A percentile compares a stretch with the other conserved stretches of the same genome.
Evolutionary conservation across 176 grass and related monocot genomes (phyloP).

Genomic region (Chrysopogon serrulatus): DNA sequence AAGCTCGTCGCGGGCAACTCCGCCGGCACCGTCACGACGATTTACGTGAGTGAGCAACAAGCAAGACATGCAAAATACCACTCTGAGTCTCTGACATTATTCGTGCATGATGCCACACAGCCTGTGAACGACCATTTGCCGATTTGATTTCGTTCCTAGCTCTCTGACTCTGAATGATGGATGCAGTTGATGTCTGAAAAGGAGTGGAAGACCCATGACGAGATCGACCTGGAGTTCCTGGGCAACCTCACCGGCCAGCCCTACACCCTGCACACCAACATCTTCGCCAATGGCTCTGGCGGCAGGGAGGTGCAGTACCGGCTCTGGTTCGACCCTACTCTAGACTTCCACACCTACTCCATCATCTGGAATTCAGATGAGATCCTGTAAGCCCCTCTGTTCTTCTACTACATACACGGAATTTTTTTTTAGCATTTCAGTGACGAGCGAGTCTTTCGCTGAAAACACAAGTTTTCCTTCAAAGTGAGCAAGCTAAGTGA

Average conservation of each 20-base stretch:
- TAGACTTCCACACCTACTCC: slow-evolving; percentile 70
- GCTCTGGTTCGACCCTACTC: slow-evolving; percentile 73
- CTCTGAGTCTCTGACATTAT: neutral
- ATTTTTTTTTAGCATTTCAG: neutral
- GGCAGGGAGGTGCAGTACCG: slow-evolving; percentile 61
- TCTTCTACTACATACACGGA: neutral
- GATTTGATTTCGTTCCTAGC: neutral
- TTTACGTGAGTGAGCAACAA: slow-evolving; percentile 42
- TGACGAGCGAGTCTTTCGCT: neutral
- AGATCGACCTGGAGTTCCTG: slow-evolving; percentile 77
- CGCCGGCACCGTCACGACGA: slow-evolving; percentile 70
- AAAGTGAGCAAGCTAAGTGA: neutral
- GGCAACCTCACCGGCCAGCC: slow-evolving; percentile 61
- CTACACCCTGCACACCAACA: slow-evolving; percentile 68
- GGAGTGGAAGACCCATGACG: slow-evolving; percentile 49
- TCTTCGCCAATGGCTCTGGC: slow-evolving; percentile 51
- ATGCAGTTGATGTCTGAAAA: slow-evolving; percentile 36
- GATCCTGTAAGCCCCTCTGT: slow-evolving; percentile 53
- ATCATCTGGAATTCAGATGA: slow-evolving; percentile 68
- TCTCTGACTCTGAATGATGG: neutral
- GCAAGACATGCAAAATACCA: neutral
- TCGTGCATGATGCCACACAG: neutral
- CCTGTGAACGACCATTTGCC: neutral
- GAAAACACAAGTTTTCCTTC: neutral
- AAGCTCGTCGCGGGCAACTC: slow-evolving; percentile 65